phyloP scores from a whole-genome alignment of 768 basidiomycete genomes.

The Russula foetens region DNA sequence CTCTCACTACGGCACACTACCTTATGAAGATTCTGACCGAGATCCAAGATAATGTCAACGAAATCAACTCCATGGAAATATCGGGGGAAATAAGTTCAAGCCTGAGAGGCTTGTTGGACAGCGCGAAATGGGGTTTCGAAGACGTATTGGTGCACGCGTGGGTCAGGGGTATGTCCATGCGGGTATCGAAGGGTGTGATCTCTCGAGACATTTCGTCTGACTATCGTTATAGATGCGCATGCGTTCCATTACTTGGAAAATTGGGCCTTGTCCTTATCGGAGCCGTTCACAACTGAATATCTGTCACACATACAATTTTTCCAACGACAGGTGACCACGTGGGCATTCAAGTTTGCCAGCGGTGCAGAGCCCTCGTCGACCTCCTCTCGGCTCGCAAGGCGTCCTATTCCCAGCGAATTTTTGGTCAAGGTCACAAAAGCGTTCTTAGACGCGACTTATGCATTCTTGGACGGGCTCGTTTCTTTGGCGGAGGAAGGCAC shows the following conservation, averaged over 20 bases:
- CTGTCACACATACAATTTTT: constrained; percentile 72
- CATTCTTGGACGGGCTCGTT: constrained; percentile 80
- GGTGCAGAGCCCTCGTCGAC: constrained; percentile 54
- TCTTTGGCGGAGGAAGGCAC: constrained; percentile 69
- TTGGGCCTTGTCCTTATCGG: constrained; percentile 62
- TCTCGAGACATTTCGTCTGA: not conserved
- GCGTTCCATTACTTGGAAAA: constrained; percentile 78
- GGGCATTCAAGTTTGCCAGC: constrained; percentile 74
- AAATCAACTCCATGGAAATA: constrained; percentile 74
- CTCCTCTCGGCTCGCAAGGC: constrained; percentile 44
- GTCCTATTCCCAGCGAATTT: constrained; percentile 54
- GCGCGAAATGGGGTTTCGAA: constrained; percentile 79
- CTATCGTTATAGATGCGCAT: constrained; percentile 54
- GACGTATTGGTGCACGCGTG: constrained; percentile 73
- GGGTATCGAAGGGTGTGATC: not conserved
- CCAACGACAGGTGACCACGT: constrained; percentile 68
- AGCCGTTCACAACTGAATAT: constrained; percentile 64
- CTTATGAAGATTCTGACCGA: constrained; percentile 75
- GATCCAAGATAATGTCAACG: constrained; percentile 78
- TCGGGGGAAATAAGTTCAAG: constrained; percentile 61
- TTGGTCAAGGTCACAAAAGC: constrained; percentile 69
- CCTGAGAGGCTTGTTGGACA: constrained; percentile 70
- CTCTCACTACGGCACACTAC: constrained; percentile 76
- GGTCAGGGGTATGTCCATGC: constrained; percentile 61
- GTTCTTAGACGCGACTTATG: constrained; percentile 80